Conservation (phyloP, 2,329 filamentous ascomycete species). For the Lasiodiplodia gonubiensis region DNA sequence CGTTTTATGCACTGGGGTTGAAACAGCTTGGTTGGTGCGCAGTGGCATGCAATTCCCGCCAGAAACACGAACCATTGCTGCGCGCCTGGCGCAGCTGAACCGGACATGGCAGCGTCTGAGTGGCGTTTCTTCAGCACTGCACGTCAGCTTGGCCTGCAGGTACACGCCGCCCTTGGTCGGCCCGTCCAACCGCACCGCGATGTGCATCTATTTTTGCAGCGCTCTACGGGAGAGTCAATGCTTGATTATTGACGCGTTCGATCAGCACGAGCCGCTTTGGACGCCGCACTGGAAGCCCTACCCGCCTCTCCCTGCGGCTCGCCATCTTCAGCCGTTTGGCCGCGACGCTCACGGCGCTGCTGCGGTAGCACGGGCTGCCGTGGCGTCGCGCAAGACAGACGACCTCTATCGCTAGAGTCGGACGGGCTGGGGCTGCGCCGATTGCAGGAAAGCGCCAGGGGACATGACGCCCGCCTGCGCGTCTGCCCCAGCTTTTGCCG, state of each 20-base stretch:
- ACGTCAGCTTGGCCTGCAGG: constrained; percentile 9
- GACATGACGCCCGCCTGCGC: constrained; percentile 2
- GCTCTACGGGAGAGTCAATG: not conserved
- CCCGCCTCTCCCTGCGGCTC: not conserved
- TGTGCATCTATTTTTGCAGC: constrained; percentile 2
- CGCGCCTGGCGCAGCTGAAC: not conserved
- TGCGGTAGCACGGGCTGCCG: not conserved
- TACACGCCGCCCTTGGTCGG: not conserved
- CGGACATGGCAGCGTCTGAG: not conserved
- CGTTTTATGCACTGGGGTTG: not conserved
- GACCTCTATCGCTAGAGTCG: not conserved
- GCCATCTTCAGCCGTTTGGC: not conserved
- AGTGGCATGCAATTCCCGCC: not conserved
- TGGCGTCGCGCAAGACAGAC: not conserved
- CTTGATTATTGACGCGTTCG: constrained; percentile 20
- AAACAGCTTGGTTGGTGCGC: not conserved
- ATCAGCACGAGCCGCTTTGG: constrained; percentile 8
- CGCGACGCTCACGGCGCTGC: no score
- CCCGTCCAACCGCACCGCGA: not conserved
- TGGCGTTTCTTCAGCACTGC: not conserved
- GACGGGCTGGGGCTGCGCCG: not conserved
- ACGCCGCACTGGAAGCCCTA: not conserved
- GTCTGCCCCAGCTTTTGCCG: not conserved
- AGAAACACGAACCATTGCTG: not conserved
- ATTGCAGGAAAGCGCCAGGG: constrained; percentile 22